Base-by-base conservation (phyloP, 331 rosid genomes). In the Stylosanthes scabra region DNA sequence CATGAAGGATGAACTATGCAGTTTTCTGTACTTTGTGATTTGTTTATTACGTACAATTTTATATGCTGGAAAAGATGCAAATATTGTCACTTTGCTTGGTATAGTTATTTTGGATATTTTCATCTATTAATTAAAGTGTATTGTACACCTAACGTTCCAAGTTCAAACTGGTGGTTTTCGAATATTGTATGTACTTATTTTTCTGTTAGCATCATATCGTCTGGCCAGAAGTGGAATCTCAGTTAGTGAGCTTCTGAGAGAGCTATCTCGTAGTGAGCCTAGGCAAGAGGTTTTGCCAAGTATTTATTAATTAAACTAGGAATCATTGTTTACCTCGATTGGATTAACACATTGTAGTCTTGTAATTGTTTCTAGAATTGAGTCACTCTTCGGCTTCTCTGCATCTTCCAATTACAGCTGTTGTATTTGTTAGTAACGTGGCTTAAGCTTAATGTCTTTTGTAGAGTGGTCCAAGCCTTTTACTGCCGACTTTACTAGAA, bases 121-220 rank as follows among this genome's bases (percentile, higher is more conserved):
- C 50, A 57, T 50, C 68, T 13, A 56, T 15, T 39, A 28, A 66
- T 37, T 69, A 37, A 44, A 66, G 51, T 15, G 40, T 47, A 3
- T 8, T 3, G 12, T 71, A 31, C 47, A 44, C 50, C 3, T 63
- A 61, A 31, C 51, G 28, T 59, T 71, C 14, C 14, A 68, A 16
- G 9, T 70, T 70, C 67, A 28, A 31, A 45, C 11, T 11, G 46
- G 76, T 45, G 72, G 37, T 63, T 45, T 62, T 55, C 25, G 34
- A 25, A 68, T 76, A 15, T 68, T 45, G 11, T 31, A 9, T 63
- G 16, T 63, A 31, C 58, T 69, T 61, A 40, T 41, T 77, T 56
- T n/a, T 37, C 12, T 39, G 42, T 6, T 70, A 31, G 29, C 68
- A 20, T 7, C 16, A 9, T 51, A n/a, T 56, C 52, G 13, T 54